Conservation (phyloP, 2,329 filamentous ascomycete species). For the Tolypocladium tundrense region DNA sequence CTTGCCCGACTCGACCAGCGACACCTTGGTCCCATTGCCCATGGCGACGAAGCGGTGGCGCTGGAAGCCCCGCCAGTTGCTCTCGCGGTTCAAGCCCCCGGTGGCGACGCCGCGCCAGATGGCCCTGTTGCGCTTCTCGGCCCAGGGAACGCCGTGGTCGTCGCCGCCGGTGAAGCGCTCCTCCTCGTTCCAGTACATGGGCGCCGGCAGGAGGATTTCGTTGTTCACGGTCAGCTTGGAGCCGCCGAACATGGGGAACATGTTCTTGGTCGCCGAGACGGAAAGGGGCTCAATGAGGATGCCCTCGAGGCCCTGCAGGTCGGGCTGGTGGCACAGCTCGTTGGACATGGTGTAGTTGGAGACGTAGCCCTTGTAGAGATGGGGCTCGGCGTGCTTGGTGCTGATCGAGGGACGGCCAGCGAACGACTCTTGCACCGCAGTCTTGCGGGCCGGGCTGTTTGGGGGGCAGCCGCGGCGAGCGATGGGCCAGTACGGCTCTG, state of each 20-base stretch:
- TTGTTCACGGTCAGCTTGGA: constrained; percentile 61
- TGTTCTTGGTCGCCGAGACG: constrained; percentile 42
- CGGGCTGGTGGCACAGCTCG: constrained; percentile 56
- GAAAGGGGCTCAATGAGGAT: constrained; percentile 53
- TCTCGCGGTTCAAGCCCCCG: constrained; percentile 45
- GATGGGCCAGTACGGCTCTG: constrained; percentile 45
- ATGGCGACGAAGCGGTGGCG: constrained; percentile 66
- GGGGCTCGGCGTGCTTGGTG: constrained; percentile 32
- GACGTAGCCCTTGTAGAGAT: constrained; percentile 47
- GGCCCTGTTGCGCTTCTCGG: constrained; percentile 39
- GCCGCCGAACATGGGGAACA: constrained; percentile 58
- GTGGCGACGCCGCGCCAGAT: constrained; percentile 61
- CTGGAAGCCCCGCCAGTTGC: constrained; percentile 64
- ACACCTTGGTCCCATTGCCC: constrained; percentile 55
- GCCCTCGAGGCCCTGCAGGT: constrained; percentile 52
- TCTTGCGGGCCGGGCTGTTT: constrained; percentile 46
- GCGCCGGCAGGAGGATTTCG: constrained; percentile 58
- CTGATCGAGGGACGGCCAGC: constrained; percentile 33
- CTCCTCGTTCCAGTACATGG: constrained; percentile 58
- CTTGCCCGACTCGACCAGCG: constrained; percentile 31
- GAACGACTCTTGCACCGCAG: constrained; percentile 32
- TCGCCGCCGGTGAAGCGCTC: constrained; percentile 49
- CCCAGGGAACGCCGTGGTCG: constrained; percentile 45
- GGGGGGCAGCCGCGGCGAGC: constrained; percentile 52
- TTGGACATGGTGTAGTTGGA: constrained; percentile 50